Evolutionary conservation across 768 basidiomycete species (phyloP).

Genomic region (Crucibulum laeve): DNA sequence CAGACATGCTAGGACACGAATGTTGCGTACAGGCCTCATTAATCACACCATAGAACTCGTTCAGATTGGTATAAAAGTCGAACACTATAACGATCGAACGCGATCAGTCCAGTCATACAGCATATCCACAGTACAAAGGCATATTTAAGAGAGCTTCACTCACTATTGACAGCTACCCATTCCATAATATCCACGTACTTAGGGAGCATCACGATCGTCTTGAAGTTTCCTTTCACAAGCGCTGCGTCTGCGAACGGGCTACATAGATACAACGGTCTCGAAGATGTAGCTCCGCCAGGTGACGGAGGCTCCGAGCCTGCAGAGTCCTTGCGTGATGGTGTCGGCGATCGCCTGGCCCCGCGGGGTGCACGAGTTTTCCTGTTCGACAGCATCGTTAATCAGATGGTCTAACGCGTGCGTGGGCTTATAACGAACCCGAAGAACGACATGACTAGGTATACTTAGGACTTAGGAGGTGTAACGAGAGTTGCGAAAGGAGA

Average conservation of each 20-base stretch:
- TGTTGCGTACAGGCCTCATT: slow-evolving; percentile 91
- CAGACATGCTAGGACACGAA: slow-evolving; percentile 90
- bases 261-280: slow-evolving; percentile 83
- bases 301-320: slow-evolving; percentile 34
- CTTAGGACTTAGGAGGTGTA: too few relatives aligned
- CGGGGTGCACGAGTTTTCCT: slow-evolving; percentile 25
- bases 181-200: slow-evolving; percentile 96
- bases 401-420: not conserved
- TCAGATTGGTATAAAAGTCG: slow-evolving; percentile 96
- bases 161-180: slow-evolving; percentile 95
- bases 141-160: slow-evolving; percentile 23
- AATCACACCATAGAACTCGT: slow-evolving; percentile 93
- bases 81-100: slow-evolving; percentile 54
- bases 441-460: slow-evolving; percentile 25
- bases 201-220: slow-evolving; percentile 94
- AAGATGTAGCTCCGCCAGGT: slow-evolving; percentile 22
- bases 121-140: not conserved
- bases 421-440: slow-evolving; percentile 21
- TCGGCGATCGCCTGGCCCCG: slow-evolving; percentile 18
- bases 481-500: not conserved
- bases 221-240: slow-evolving; percentile 96
- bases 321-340: slow-evolving; percentile 15
- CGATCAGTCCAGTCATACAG: not conserved
- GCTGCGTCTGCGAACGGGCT: slow-evolving; percentile 94
- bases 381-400: too few relatives aligned